Evolutionary conservation across 2,329 filamentous ascomycete species (phyloP).

Genomic region (Xylaria digitata): DNA sequence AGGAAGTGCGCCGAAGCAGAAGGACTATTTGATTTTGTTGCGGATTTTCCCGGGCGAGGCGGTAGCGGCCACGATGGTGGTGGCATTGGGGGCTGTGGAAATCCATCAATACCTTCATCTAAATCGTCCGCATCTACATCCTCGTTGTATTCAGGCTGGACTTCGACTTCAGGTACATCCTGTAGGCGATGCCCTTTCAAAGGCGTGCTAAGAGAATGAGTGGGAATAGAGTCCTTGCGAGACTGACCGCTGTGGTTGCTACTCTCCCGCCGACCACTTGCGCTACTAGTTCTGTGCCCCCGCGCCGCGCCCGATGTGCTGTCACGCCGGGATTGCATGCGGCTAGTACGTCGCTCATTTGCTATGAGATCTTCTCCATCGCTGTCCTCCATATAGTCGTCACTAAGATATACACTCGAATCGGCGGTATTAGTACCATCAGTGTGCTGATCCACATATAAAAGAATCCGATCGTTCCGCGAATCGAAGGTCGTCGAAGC

Average conservation of each 20-base stretch:
- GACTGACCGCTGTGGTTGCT: constrained; percentile 25
- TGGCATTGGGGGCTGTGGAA: constrained; percentile 35
- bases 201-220: constrained; percentile 35
- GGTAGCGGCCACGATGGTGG: constrained; percentile 35
- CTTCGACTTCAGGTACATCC: constrained; percentile 38
- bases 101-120: constrained; percentile 23
- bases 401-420: constrained; percentile 51
- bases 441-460: constrained; percentile 50
- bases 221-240: constrained; percentile 40
- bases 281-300: constrained; percentile 16
- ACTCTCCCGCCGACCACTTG: constrained; percentile 25
- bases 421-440: constrained; percentile 44
- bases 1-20: constrained; percentile 23
- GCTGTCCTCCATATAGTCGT: constrained; percentile 41
- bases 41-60: constrained; percentile 24
- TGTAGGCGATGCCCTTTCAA: constrained; percentile 28
- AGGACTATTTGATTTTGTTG: constrained; percentile 9
- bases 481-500: constrained; percentile 36
- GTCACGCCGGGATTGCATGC: constrained; percentile 37
- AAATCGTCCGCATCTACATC: constrained; percentile 31
- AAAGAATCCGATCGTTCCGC: constrained; percentile 48
- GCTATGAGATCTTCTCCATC: constrained; percentile 41
- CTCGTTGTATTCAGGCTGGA: constrained; percentile 19
- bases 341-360: constrained; percentile 41
- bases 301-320: constrained; percentile 21